Conservation (phyloP, 306 rosid genomes). For the Chamaecrista fasciculata region DNA sequence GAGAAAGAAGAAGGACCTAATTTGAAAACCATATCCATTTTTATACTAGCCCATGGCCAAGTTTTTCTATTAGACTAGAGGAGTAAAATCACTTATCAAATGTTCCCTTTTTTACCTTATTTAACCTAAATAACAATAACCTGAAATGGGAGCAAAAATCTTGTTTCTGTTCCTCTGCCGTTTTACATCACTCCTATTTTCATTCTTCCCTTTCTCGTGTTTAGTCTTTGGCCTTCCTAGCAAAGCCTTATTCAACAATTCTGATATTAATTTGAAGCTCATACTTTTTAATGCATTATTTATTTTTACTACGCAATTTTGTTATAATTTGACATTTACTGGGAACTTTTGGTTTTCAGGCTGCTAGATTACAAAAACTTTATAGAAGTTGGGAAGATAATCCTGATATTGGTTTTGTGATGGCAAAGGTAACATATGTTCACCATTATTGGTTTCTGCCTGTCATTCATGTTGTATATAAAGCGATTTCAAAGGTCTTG, state of each 20-base stretch:
- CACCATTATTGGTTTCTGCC: neutral
- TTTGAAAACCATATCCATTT: neutral
- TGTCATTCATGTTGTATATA: neutral
- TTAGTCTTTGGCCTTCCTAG: neutral
- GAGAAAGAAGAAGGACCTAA: neutral
- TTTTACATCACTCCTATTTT: neutral
- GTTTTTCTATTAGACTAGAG: neutral
- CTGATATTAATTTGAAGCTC: neutral
- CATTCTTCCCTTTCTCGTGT: neutral
- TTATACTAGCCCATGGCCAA: neutral
- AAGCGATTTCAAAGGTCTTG: neutral
- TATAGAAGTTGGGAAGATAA: slow-evolving; percentile 75
- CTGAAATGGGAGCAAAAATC: neutral
- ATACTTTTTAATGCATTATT: neutral
- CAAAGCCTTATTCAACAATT: neutral
- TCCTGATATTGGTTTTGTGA: slow-evolving; percentile 74
- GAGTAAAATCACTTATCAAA: neutral
- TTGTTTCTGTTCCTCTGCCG: neutral
- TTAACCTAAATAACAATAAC: neutral
- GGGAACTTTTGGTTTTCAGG: slow-evolving; percentile 41
- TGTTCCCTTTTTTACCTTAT: neutral
- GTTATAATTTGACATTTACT: neutral
- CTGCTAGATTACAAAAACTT: slow-evolving; percentile 51
- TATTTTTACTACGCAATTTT: neutral
- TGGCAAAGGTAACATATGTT: slow-evolving; percentile 53